Base-by-base conservation (phyloP, 805 yeast genomes). In the Candida sonorensis region DNA sequence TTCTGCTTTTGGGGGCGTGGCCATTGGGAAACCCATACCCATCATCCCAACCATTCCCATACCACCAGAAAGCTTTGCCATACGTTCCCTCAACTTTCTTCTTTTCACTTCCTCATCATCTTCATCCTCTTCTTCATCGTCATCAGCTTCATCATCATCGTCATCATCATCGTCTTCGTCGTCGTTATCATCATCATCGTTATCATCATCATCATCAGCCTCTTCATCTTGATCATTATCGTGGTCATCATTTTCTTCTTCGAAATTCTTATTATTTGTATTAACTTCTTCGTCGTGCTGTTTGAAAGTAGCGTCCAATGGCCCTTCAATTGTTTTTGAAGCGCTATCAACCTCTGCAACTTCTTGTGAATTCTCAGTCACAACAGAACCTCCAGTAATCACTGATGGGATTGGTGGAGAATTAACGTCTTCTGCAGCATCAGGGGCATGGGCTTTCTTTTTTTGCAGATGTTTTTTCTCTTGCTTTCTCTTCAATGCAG, bases 61-160 rank as follows among this genome's bases (percentile, higher is more conserved):
- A 4, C 87, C 87, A 14, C 95, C 94, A 1, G 97, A 82, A 13
- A 90, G 70, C 47, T 80, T 84, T n/a, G 98, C 97, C 96, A 90
- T 90, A 39, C 97, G 73, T 42, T 83, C 96, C 14, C 94, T 78
- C 33, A 90, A 64, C 6, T 80, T 84, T 29, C 80, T 71, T 46
- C 92, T 72, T 35, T 81, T 73, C 5, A 78, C 66, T 40, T 82
- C 92, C 50, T 83, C 94, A 26, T 75, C 82, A 32, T 82, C 90
- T 33, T 76, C 81, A 1, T 73, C 83, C 0, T 65, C 75, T 3
- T 67, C 75, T 2, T 64, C 75, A 0, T 63, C 75, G 0, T 64
- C 77, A 0, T 61, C 75, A 0, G 62, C 72, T 2, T 59, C 69
- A 4, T 64, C 77, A 2, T 63, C 74, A 3, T 67, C 72, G 3